Evolutionary conservation across 352 stramenopile species (phyloP).

Genomic region (Globisporangium okanoganense): DNA sequence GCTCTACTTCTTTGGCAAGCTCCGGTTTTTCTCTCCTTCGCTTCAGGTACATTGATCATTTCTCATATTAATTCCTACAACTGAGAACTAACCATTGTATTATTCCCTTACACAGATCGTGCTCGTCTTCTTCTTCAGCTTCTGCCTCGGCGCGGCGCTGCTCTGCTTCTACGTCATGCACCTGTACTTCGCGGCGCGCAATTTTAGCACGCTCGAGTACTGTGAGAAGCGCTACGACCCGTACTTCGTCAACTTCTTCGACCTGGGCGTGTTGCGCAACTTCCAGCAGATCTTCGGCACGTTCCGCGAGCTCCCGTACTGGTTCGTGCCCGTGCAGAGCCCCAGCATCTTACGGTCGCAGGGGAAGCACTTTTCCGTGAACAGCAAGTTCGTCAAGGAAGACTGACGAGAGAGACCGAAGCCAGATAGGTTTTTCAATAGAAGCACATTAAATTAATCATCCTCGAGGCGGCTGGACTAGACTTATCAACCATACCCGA

Average conservation of each 20-base stretch:
- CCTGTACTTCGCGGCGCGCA: constrained; percentile 59
- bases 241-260: constrained; percentile 80
- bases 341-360: constrained; percentile 43
- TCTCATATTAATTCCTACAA: not conserved
- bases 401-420: constrained; percentile 28
- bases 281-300: constrained; percentile 76
- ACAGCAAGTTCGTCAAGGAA: constrained; percentile 42
- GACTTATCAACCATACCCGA: not conserved
- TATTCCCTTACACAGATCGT: constrained; percentile 34
- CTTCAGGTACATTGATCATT: constrained; percentile 41
- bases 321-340: constrained; percentile 67
- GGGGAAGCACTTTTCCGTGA: constrained; percentile 49
- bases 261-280: constrained; percentile 70
- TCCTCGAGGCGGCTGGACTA: not conserved
- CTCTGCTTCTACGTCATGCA: constrained; percentile 78
- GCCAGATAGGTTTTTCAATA: not conserved
- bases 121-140: constrained; percentile 64
- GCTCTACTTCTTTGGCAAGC: constrained; percentile 56
- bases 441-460: constrained; percentile 8
- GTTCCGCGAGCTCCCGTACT: constrained; percentile 51
- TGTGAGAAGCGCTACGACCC: constrained; percentile 78
- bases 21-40: constrained; percentile 46
- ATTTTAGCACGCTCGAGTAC: constrained; percentile 86
- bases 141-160: constrained; percentile 62
- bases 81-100: not conserved